These are phyloP conservation scores for Lecanicillium sp. DNA, from an alignment of 2,329 filamentous ascomycete species.

Conservation along the genomic window DNA sequence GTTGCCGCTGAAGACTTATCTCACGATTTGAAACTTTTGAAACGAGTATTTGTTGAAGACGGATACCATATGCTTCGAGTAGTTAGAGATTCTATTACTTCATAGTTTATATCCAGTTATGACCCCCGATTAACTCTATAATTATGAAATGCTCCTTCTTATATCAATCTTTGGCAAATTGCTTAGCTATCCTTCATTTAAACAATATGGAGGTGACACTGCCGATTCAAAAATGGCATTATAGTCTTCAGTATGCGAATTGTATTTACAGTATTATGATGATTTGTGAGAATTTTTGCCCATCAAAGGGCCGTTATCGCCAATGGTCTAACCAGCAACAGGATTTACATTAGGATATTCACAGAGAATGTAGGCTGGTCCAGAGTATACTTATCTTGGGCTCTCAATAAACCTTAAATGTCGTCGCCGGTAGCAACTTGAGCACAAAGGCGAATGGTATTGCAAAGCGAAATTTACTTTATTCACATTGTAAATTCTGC, in stretches of 20 bases:
- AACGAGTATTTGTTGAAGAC: no score
- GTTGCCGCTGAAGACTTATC: slow-evolving; percentile 25
- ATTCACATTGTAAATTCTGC: no score
- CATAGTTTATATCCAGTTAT: no score
- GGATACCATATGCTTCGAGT: no score
- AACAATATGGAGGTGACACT: slow-evolving; percentile 9
- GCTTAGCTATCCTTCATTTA: no score
- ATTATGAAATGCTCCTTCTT: no score
- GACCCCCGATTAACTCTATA: no score
- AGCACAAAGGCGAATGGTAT: slow-evolving; percentile 6
- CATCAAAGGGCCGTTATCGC: slow-evolving; percentile 4
- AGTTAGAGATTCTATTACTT: no score
- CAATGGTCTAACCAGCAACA: slow-evolving; percentile 5
- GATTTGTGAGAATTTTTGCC: slow-evolving; percentile 6
- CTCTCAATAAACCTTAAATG: no score
- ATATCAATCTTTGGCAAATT: no score
- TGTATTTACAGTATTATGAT: slow-evolving; percentile 5
- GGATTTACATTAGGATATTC: slow-evolving; percentile 5
- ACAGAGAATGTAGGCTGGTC: slow-evolving; percentile 5
- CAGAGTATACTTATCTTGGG: slow-evolving; percentile 7
- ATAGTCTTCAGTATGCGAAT: slow-evolving; percentile 1
- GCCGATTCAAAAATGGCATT: slow-evolving; percentile 8
- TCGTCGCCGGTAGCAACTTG: slow-evolving; percentile 2
- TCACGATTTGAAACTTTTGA: slow-evolving; percentile 2
- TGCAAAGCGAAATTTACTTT: no score